Conservation (phyloP, 179 eudicot species). For the Dionaea muscipula region DNA sequence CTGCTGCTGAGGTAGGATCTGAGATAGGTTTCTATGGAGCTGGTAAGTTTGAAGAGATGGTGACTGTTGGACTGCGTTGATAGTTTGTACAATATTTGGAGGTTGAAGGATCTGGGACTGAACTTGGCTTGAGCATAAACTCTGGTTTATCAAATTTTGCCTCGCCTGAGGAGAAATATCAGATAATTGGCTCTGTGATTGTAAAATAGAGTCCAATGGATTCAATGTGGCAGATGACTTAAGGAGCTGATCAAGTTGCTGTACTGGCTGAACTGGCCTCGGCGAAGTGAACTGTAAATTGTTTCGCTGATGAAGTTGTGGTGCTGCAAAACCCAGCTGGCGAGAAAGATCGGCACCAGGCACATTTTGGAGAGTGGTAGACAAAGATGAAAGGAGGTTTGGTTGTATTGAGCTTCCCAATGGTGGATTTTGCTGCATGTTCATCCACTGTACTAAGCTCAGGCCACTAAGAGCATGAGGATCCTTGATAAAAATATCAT, state of each 20-base stretch:
- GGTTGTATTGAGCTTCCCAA: conserved; percentile 47
- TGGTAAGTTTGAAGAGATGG: conserved; percentile 52
- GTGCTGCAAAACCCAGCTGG: conserved; percentile 42
- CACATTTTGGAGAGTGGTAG: conserved; percentile 46
- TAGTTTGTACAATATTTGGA: conserved; percentile 32
- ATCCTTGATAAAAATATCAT: conserved; percentile 52
- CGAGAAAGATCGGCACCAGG: conserved; percentile 43
- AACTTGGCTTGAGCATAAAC: conserved; percentile 35
- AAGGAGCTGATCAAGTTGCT: conserved; percentile 65
- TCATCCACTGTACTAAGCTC: conserved; percentile 89
- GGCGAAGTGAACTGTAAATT: conserved; percentile 47
- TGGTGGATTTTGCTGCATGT: conserved; percentile 71
- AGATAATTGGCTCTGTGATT: conserved; percentile 45
- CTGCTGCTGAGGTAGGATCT: conserved; percentile 29
- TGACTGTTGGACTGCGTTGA: conserved; percentile 35
- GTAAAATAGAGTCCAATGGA: conserved; percentile 40
- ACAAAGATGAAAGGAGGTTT: conserved; percentile 39
- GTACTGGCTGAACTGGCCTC: conserved; percentile 35
- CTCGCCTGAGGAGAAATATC: conserved; percentile 45
- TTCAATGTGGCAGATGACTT: conserved; percentile 37
- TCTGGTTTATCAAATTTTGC: conserved; percentile 41
- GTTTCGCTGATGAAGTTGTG: conserved; percentile 53
- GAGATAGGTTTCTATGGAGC: conserved; percentile 38
- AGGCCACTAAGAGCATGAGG: conserved; percentile 55
- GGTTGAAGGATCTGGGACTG: conserved; percentile 40